Evolutionary conservation across 2,329 filamentous ascomycete species (phyloP), one percentile per base, ranked within the genome.

Genomic region (Kalmusia sp.): DNA sequence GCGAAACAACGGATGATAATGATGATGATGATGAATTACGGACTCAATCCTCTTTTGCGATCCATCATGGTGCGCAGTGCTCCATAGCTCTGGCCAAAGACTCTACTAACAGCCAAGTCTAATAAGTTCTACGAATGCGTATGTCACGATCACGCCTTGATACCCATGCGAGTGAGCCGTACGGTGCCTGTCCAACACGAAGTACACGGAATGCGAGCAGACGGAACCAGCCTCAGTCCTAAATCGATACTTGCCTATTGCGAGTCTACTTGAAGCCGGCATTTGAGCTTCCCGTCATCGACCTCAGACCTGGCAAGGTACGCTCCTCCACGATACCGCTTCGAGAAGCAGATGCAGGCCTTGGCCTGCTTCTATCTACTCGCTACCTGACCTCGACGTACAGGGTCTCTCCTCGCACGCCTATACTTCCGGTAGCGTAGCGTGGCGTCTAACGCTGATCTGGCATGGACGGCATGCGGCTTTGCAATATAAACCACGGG

Each of bases 401-500:
- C 44, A 47, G 44, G 44, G 44, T 38, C 24, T 21, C 43, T 22
- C 31, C 22, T 35, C 43, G 22, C n/a, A 22, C 33, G 24, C 27
- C 28, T 30, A 41, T 41, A 34, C 30, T 43, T 41, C 17, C n/a
- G 28, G 35, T 34, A 49, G 37, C 27, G 33, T 51, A 50, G 45
- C 38, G 48, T 44, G 48, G 19, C 39, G 25, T 40, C 21, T 62
- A 65, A 61, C 56, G 68, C 59, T 65, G 62, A 62, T 64, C 61
- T 59, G 56, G 62, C 57, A 47, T 37, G 31, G 53, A 54, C 53
- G 54, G 57, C 52, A 55, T 51, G 55, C 33, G 58, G 55, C 45
- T 53, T 63, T 62, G 43, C 63, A 67, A 68, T 64, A 65, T 65
- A 65, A 62, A 63, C 60, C 41, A 24, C 25, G 25, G 33, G 15